These are phyloP conservation scores for Hypholoma sublateritium DNA, from an alignment of 768 basidiomycete species.

Conservation along the genomic window DNA sequence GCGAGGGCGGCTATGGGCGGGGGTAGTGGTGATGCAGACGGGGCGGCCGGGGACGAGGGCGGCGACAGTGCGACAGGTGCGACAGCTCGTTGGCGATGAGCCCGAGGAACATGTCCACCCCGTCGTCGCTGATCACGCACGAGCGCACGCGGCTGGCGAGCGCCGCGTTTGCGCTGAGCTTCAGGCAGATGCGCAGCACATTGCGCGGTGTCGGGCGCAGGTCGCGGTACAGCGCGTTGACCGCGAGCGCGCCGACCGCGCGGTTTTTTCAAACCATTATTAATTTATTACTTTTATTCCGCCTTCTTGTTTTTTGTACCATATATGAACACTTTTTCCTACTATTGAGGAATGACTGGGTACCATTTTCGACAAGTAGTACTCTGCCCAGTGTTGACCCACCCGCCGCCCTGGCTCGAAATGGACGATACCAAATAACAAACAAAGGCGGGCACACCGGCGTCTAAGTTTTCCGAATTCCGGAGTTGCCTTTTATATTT, in stretches of 20 bases:
- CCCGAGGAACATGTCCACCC: slow-evolving; percentile 22
- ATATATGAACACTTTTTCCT: too few species aligned
- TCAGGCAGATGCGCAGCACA: slow-evolving; percentile 20
- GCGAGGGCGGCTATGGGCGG: slow-evolving; percentile 18
- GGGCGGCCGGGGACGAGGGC: slow-evolving; percentile 21
- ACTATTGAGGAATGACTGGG: too few species aligned
- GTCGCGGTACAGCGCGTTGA: slow-evolving; percentile 21
- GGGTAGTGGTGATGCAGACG: slow-evolving; percentile 13
- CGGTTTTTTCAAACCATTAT: too few species aligned
- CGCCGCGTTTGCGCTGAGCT: slow-evolving; percentile 18
- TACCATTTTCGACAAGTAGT: too few species aligned
- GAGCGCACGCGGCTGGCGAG: slow-evolving; percentile 20
- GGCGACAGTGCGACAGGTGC: slow-evolving; percentile 18
- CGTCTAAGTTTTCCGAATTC: too few species aligned
- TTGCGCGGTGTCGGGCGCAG: slow-evolving; percentile 19
- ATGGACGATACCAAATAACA: too few species aligned
- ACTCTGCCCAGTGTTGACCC: too few species aligned
- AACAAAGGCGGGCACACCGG: too few species aligned
- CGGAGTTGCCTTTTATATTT: too few species aligned
- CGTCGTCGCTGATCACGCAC: slow-evolving; percentile 15
- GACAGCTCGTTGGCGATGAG: slow-evolving; percentile 21
- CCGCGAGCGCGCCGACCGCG: slow-evolving; percentile 15
- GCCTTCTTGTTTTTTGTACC: too few species aligned
- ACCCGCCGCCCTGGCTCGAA: too few species aligned
- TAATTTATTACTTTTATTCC: too few species aligned